phyloP scores from a whole-genome alignment of 2,329 filamentous ascomycete genomes.

The Aspergillus sergii region DNA sequence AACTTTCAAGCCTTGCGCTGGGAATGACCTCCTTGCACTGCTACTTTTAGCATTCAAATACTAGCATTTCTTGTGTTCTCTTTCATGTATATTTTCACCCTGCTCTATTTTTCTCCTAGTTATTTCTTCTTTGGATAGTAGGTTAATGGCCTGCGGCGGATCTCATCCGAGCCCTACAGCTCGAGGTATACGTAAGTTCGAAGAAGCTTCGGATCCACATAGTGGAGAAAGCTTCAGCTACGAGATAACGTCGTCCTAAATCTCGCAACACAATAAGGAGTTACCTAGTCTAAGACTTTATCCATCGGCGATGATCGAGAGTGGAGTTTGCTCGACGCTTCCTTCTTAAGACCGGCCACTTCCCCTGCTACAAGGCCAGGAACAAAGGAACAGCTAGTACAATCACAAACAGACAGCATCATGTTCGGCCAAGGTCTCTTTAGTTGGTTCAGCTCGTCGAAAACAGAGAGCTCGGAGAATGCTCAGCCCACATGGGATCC shows the following conservation, averaged over 20 bases:
- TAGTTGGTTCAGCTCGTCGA: constrained; percentile 8
- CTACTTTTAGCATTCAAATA: too few relatives aligned
- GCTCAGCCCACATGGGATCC: constrained; percentile 7
- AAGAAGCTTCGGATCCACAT: background rate
- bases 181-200: background rate
- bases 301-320: background rate
- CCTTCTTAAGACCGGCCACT: background rate
- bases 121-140: background rate
- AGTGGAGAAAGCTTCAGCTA: background rate
- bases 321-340: background rate
- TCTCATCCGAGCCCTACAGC: background rate
- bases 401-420: background rate
- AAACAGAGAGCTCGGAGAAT: background rate
- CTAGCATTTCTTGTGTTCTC: too few relatives aligned
- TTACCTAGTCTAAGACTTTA: background rate
- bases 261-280: background rate
- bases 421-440: background rate
- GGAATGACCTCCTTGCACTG: too few relatives aligned
- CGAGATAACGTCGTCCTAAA: background rate
- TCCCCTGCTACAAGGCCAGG: background rate
- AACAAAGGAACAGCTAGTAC: background rate
- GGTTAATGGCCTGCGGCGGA: background rate
- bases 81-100: too few relatives aligned
- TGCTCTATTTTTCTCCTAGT: background rate
- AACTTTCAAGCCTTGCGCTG: background rate